Base-by-base conservation (phyloP, 345 rosid species). In the Aethionema arabicum region DNA sequence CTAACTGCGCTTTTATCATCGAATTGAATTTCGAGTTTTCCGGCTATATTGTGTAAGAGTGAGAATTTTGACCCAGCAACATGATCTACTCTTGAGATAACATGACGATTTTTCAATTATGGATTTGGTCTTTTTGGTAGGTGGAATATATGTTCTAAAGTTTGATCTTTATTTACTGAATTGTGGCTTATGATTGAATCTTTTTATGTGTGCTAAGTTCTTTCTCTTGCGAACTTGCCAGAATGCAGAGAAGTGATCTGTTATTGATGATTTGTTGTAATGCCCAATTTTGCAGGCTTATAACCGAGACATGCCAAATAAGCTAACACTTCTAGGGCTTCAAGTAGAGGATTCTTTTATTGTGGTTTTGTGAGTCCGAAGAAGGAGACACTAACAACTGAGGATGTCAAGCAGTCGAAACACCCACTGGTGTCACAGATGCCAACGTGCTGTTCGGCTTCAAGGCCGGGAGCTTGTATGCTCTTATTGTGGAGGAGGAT, bases 351-450 rank as follows among this genome's bases (percentile, higher is more conserved):
- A 51, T 58, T 51, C 32, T 14, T 6, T 41, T 46, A 3, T 47
- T 32, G 6, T 53, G 14, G 16, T 64, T 33, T 58, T 52, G 35
- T 55, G 43, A n/a, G 11, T 52, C 44, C 49, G 46, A 38, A 10
- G 37, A 61, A 68, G 66, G 44, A 43, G n/a, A 56, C 11, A 11
- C 29, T 11, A 56, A 35, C 65, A 72, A 54, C 64, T 80, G 75
- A 82, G 72, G 66, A 93, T 90, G 99, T 84, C 99, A 36, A 82
- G 80, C 43, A 59, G 88, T 71, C 76, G 88, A 84, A 80, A 78
- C 72, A 84, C 90, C 61, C 96, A 91, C 59, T 91, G 96, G 96
- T 91, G 98, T 78, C 76, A 88, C 77, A 74, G 80, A 62, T 91
- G 98, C 74, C 77, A 81, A 71, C 82, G 86, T 52, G 82, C 86